Evolutionary conservation across 2,329 filamentous ascomycete genomes (phyloP).

Genomic region (Diaporthe vexans): DNA sequence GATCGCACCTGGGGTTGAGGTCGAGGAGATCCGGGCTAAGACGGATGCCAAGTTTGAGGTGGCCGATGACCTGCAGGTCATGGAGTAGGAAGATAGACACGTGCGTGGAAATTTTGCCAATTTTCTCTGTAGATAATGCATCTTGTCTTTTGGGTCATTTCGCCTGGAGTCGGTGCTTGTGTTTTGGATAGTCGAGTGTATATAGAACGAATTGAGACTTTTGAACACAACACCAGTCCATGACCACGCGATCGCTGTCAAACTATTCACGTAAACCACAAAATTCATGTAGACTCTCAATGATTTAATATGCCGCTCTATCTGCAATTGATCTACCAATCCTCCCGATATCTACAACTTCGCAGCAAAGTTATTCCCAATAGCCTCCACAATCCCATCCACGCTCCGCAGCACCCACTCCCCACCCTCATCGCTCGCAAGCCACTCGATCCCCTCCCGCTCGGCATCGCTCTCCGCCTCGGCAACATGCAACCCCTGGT

Average conservation of each 20-base stretch:
- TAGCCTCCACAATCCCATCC: slow-evolving; percentile 59
- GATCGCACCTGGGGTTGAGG: slow-evolving; percentile 75
- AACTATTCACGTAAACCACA: neutral
- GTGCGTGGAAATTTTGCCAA: neutral
- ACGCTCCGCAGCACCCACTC: slow-evolving; percentile 62
- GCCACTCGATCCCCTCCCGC: slow-evolving; percentile 56
- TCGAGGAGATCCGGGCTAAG: slow-evolving; percentile 78
- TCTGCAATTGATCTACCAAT: neutral
- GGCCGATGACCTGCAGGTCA: slow-evolving; percentile 67
- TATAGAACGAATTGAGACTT: neutral
- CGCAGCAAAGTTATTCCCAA: slow-evolving; percentile 59
- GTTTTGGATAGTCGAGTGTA: neutral
- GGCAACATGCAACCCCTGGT: slow-evolving; percentile 49
- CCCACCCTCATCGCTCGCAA: slow-evolving; percentile 61
- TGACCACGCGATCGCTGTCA: neutral
- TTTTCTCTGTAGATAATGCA: neutral
- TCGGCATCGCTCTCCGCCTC: slow-evolving; percentile 47
- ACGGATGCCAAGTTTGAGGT: slow-evolving; percentile 78
- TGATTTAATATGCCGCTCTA: neutral
- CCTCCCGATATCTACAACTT: slow-evolving; percentile 45
- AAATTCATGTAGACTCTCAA: neutral
- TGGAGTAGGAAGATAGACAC: slow-evolving; percentile 51
- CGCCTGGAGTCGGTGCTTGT: slow-evolving; percentile 5
- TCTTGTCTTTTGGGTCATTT: neutral
- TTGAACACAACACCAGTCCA: neutral